These are phyloP conservation scores for Rubia balearica DNA, from an alignment of 305 asterid species.

Conservation along the genomic window DNA sequence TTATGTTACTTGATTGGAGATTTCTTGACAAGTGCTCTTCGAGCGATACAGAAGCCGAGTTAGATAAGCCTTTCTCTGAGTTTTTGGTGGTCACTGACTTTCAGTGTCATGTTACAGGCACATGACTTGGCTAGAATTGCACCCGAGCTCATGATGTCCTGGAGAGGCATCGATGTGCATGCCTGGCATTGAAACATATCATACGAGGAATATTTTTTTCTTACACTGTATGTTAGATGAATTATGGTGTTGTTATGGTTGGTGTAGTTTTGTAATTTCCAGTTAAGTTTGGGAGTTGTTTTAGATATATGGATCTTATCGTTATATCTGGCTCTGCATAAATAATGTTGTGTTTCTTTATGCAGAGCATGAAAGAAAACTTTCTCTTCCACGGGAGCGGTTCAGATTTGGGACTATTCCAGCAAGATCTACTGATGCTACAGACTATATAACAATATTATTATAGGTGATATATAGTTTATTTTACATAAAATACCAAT, in stretches of 20 bases:
- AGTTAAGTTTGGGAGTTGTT: too few relatives aligned
- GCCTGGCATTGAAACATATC: slow-evolving; percentile 67
- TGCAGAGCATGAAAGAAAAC: too few relatives aligned
- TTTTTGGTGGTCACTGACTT: slow-evolving; percentile 43
- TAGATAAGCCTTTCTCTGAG: slow-evolving; percentile 35
- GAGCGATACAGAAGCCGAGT: slow-evolving; percentile 25
- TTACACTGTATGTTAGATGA: too few relatives aligned
- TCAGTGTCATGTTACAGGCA: slow-evolving; percentile 2
- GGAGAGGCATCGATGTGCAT: slow-evolving; percentile 66
- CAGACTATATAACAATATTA: slow-evolving; percentile 7
- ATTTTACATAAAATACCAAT: slow-evolving; percentile 12
- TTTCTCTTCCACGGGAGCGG: too few relatives aligned
- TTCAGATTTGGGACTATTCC: too few relatives aligned
- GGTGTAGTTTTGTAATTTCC: too few relatives aligned
- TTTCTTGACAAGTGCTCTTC: slow-evolving; percentile 31
- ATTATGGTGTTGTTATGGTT: too few relatives aligned
- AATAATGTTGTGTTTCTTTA: too few relatives aligned
- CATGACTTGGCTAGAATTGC: slow-evolving; percentile 42
- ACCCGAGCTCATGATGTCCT: slow-evolving; percentile 64
- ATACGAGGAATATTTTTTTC: slow-evolving; percentile 35
- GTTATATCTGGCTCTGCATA: too few relatives aligned
- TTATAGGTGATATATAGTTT: slow-evolving; percentile 12
- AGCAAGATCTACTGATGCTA: too few relatives aligned
- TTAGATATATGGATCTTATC: too few relatives aligned
- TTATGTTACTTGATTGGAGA: slow-evolving; percentile 3